Evolutionary conservation across 306 rosid genomes (phyloP).

Genomic region (Casuarina glauca): DNA sequence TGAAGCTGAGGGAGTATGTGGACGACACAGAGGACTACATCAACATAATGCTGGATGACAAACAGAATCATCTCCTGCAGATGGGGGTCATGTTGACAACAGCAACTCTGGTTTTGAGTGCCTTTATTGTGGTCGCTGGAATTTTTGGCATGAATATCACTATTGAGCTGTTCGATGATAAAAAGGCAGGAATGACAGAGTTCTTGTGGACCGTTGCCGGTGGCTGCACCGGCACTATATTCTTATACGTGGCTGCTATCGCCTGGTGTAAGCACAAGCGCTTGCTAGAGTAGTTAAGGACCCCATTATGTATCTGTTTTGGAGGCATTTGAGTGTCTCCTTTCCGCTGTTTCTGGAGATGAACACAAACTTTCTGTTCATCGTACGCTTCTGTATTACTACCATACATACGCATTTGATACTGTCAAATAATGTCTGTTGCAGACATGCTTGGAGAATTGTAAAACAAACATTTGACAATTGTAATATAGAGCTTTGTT

Average conservation of each 20-base stretch:
- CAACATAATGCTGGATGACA: conserved; percentile 99
- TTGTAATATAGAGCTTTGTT: background rate
- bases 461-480: background rate
- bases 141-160: conserved; percentile 86
- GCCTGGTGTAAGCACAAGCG: conserved; percentile 72
- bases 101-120: conserved; percentile 86
- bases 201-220: conserved; percentile 74
- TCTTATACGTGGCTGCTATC: conserved; percentile 59
- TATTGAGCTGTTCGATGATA: conserved; percentile 50
- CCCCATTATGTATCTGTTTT: no score
- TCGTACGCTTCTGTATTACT: background rate
- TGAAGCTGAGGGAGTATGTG: conserved; percentile 91
- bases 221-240: conserved; percentile 36
- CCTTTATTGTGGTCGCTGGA: conserved; percentile 92
- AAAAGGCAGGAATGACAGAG: conserved; percentile 43
- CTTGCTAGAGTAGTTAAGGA: conserved; percentile 50
- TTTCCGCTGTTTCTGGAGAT: no score
- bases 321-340: background rate
- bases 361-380: no score
- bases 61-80: conserved; percentile 94
- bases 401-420: background rate
- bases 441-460: background rate
- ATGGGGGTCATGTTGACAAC: conserved; percentile 99
- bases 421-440: background rate
- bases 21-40: conserved; percentile 98